Evolutionary conservation across 345 rosid species (phyloP).

Genomic region (Bruguiera sexangula): DNA sequence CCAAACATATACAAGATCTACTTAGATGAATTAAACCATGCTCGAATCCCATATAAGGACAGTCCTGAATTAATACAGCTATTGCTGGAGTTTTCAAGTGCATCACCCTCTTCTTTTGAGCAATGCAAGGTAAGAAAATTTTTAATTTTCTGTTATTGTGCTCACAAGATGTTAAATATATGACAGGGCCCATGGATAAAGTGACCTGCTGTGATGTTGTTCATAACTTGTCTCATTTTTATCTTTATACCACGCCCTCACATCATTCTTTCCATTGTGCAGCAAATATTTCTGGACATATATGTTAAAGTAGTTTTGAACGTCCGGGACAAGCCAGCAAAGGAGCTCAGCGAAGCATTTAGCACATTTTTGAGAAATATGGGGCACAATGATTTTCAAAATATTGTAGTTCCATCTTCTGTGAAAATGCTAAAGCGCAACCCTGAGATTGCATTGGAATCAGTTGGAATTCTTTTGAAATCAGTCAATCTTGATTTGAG

Average conservation of each 20-base stretch:
- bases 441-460: conserved; percentile 87
- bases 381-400: conserved; percentile 78
- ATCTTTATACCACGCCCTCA: conserved; percentile 4
- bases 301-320: conserved; percentile 80
- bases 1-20: conserved; percentile 57
- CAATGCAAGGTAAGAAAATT: conserved; percentile 54
- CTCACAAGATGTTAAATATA: neutral
- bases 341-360: conserved; percentile 60
- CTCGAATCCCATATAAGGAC: conserved; percentile 68
- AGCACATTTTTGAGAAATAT: conserved; percentile 52
- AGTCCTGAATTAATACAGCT: conserved; percentile 62
- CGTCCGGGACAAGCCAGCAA: conserved; percentile 68
- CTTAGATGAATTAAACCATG: conserved; percentile 56
- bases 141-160: neutral
- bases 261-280: conserved; percentile 33
- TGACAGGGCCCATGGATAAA: neutral
- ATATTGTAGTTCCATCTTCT: conserved; percentile 69
- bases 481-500: conserved; percentile 77
- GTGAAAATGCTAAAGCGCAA: conserved; percentile 95
- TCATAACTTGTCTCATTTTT: conserved; percentile 2
- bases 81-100: conserved; percentile 64
- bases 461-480: conserved; percentile 65
- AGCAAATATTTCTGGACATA: conserved; percentile 67
- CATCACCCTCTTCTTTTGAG: conserved; percentile 47
- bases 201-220: neutral